Evolutionary conservation across 2,329 filamentous ascomycete species (phyloP).

Genomic region (Aspergillus transmontanensis): DNA sequence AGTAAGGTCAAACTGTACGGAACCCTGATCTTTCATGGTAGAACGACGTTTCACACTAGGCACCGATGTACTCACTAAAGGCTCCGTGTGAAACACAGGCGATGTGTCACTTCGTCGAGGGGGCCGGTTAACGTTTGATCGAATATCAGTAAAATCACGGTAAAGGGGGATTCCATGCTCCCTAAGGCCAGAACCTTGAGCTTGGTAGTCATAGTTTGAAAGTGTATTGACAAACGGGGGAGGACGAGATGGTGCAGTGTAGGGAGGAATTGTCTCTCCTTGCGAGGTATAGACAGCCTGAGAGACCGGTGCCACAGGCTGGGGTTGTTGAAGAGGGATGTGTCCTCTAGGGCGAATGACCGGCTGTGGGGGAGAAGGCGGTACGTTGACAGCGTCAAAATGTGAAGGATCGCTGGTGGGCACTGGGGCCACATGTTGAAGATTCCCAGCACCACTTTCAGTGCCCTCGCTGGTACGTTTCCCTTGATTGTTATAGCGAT

Average conservation of each 20-base stretch:
- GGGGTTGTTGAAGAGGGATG: conserved; percentile 80
- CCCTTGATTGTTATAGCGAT: conserved; percentile 35
- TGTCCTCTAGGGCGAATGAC: conserved; percentile 55
- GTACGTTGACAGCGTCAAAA: conserved; percentile 57
- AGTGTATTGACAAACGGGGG: conserved; percentile 15
- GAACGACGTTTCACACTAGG: conserved; percentile 35
- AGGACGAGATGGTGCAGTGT: conserved; percentile 45
- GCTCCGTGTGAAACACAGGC: conserved; percentile 43
- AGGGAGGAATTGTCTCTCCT: conserved; percentile 41
- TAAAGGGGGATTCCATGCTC: conserved; percentile 12
- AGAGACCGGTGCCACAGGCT: conserved; percentile 74
- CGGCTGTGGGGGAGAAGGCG: conserved; percentile 29
- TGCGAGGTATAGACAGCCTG: conserved; percentile 64
- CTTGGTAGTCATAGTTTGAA: conserved; percentile 19
- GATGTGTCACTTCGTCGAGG: conserved; percentile 51
- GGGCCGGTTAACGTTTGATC: conserved; percentile 5
- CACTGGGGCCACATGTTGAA: conserved; percentile 65
- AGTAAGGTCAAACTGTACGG: conserved; percentile 61
- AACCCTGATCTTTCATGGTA: conserved; percentile 43
- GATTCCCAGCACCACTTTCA: conserved; percentile 47
- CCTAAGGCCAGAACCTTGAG: conserved; percentile 15
- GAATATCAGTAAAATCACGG: conserved; percentile 13
- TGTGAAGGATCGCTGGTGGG: conserved; percentile 66
- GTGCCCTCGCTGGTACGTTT: conserved; percentile 26
- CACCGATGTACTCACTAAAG: conserved; percentile 22